Evolutionary conservation across 164 flowering plant genomes (phyloP), one percentile per base, ranked within the genome.

Genomic region (Saururus chinensis): DNA sequence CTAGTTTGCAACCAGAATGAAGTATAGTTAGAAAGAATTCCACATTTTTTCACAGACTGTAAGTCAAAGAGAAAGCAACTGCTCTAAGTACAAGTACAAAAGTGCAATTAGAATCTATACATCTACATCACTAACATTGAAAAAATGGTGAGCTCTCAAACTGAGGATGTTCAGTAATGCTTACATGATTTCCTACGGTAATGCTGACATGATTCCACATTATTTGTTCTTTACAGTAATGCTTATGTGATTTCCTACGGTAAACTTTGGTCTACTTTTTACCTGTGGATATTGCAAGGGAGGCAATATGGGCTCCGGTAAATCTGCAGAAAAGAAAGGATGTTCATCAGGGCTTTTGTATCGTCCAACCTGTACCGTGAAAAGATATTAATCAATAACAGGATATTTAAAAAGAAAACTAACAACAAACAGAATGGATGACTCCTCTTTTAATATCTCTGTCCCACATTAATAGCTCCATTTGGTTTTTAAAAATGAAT

Each of bases 291-390:
- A 90, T 42, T 86, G 85, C 70, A 93, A 22, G 62, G 96, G 92
- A 22, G 96, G 97, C 61, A 93, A 65, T 71, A 88, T 7, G 21
- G 96, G 91, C 52, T 84, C 86, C 16, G 95, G 95, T 51, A 90
- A 74, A 57, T 75, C 83, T 22, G 76, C 64, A 0, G 88, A 88
- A 70, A 90, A 93, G 76, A 93, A 93, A 26, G 97, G 89, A 71
- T 90, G 99, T 72, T 93, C 99, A 69, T 93, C 99, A 9, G 99
- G 96, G 76, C 89, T 86, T 64, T 76, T 80, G 81, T 84, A 93
- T 74, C 97, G 75, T 51, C 97, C 99, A 60, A 88, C 88, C 98
- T 93, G 57, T 42, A 61, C 6, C 56, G 61, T 21, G 26, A 40
- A 30, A 35, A 59, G 1, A 45, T 17, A 45, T 13, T 2, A 12